phyloP scores from a whole-genome alignment of 73 alveolate species.

The Stentor coeruleus region DNA sequence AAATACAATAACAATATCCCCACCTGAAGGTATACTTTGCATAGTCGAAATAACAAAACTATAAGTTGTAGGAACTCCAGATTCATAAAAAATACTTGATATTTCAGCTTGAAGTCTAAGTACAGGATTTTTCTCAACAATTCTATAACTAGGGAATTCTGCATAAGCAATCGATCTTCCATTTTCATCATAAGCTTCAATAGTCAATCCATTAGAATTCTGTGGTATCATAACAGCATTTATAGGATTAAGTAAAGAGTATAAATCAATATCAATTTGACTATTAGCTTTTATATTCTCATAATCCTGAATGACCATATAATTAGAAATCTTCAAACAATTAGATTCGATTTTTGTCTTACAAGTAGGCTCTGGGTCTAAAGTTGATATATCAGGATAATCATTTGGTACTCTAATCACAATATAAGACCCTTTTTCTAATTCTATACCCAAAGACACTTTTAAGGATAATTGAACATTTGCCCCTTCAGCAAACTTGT shows the following conservation, averaged over 20 bases:
- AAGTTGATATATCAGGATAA: constrained; percentile 1
- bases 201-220: constrained; percentile 7
- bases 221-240: background rate
- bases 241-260: background rate
- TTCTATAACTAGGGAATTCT: background rate
- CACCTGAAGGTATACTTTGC: constrained; percentile 12
- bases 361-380: background rate
- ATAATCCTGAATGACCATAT: background rate
- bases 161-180: background rate
- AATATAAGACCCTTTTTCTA: background rate
- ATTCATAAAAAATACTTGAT: background rate
- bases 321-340: background rate
- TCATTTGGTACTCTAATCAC: background rate
- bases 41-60: background rate
- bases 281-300: background rate
- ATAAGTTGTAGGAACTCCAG: background rate
- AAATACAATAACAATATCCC: background rate
- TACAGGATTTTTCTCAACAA: constrained; percentile 14
- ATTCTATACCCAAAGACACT: background rate
- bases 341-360: background rate
- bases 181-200: background rate
- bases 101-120: background rate
- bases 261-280: background rate
- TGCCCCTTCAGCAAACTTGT: background rate
- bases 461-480: background rate